Evolutionary conservation across 768 basidiomycete genomes (phyloP).

Genomic region (Porphyrellus cyaneotinctus): DNA sequence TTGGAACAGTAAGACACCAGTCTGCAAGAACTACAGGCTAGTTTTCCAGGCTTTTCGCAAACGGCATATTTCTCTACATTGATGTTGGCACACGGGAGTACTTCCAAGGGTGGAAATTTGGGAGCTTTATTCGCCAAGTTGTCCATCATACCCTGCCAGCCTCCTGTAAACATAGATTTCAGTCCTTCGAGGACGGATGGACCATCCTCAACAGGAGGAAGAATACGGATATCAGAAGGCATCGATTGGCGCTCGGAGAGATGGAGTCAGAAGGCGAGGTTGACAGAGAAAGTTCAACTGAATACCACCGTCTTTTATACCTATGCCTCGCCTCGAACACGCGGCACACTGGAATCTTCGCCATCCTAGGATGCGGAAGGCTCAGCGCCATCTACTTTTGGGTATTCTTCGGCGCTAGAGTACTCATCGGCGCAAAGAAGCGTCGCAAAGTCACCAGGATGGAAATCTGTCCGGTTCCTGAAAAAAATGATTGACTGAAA

Average conservation of each 20-base stretch:
- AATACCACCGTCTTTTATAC: neutral
- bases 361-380: slow-evolving; percentile 3
- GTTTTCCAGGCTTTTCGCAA: slow-evolving; percentile 32
- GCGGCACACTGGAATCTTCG: slow-evolving; percentile 6
- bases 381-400: slow-evolving; percentile 15
- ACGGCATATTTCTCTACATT: slow-evolving; percentile 16
- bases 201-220: slow-evolving; percentile 17
- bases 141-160: slow-evolving; percentile 10
- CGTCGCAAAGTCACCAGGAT: neutral
- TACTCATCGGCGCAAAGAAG: neutral
- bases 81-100: slow-evolving; percentile 37
- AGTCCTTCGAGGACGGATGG: slow-evolving; percentile 8
- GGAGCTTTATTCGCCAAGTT: slow-evolving; percentile 5
- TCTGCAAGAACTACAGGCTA: slow-evolving; percentile 30
- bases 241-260: slow-evolving; percentile 2
- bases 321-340: slow-evolving; percentile 18
- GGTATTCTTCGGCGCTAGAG: slow-evolving; percentile 3
- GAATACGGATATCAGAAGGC: slow-evolving; percentile 14
- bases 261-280: neutral
- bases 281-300: neutral
- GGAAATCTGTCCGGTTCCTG: neutral
- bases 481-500: neutral
- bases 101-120: slow-evolving; percentile 24
- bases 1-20: slow-evolving; percentile 46
- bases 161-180: slow-evolving; percentile 13